phyloP scores from a whole-genome alignment of 2,329 filamentous ascomycete species.

The Karstenula rhodostoma region DNA sequence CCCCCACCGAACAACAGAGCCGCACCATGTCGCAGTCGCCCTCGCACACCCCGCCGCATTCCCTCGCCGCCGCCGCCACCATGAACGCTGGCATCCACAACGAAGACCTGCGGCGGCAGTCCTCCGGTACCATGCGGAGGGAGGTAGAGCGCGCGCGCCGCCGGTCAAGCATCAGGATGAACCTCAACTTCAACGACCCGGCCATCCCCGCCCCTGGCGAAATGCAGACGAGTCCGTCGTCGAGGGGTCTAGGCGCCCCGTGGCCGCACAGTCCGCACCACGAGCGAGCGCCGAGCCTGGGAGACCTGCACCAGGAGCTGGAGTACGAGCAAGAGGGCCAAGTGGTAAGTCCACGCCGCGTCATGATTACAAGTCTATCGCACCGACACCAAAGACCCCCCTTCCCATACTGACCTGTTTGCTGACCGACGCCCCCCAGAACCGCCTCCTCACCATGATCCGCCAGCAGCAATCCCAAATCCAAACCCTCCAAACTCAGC shows the following conservation, averaged over 20 bases:
- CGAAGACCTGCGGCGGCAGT: constrained; percentile 60
- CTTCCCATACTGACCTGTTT: neutral
- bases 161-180: constrained; percentile 75
- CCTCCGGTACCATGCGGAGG: constrained; percentile 60
- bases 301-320: constrained; percentile 80
- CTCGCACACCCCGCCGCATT: constrained; percentile 71
- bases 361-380: neutral
- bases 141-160: constrained; percentile 61
- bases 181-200: constrained; percentile 77
- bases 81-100: constrained; percentile 79
- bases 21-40: constrained; percentile 57
- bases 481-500: constrained; percentile 60
- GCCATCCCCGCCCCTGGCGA: constrained; percentile 72
- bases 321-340: constrained; percentile 82
- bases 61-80: constrained; percentile 77
- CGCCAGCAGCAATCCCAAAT: constrained; percentile 77
- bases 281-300: constrained; percentile 73
- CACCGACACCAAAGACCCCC: neutral
- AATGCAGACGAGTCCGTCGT: constrained; percentile 62
- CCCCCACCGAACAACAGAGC: constrained; percentile 43
- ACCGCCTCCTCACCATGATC: constrained; percentile 79
- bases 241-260: constrained; percentile 30
- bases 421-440: constrained; percentile 56
- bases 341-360: constrained; percentile 62
- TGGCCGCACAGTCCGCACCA: constrained; percentile 66